Evolutionary conservation across 345 rosid species (phyloP).

Genomic region (Aegle marmelos): DNA sequence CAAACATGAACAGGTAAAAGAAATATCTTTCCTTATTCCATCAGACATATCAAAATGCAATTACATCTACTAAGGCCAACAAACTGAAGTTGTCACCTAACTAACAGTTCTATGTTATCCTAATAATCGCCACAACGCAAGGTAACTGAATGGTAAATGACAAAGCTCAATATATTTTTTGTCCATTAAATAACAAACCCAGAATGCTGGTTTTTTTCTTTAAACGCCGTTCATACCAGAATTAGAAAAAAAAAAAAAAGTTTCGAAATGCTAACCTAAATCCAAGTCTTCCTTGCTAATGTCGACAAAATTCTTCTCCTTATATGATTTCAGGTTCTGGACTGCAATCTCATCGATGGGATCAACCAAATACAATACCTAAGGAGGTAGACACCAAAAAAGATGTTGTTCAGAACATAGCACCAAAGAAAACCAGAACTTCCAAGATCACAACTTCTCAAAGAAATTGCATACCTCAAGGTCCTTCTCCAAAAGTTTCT

Average conservation of each 20-base stretch:
- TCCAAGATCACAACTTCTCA: not conserved
- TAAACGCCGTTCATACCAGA: not conserved
- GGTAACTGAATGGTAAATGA: not conserved
- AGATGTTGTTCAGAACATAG: slow-evolving; percentile 3
- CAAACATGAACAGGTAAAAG: not conserved
- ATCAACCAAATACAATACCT: slow-evolving; percentile 88
- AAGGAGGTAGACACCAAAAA: slow-evolving; percentile 6
- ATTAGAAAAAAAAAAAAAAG: not conserved
- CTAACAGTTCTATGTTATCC: not conserved
- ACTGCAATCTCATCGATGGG: slow-evolving; percentile 94
- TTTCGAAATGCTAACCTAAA: slow-evolving; percentile 48
- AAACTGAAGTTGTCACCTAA: not conserved
- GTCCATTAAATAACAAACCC: not conserved
- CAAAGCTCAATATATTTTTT: not conserved
- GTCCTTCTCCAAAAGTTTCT: slow-evolving; percentile 78
- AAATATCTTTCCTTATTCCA: not conserved
- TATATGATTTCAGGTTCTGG: slow-evolving; percentile 85
- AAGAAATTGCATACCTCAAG: slow-evolving; percentile 60
- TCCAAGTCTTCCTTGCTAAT: slow-evolving; percentile 98
- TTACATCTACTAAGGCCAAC: not conserved
- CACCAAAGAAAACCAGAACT: not conserved
- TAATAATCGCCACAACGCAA: not conserved
- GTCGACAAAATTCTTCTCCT: slow-evolving; percentile 93
- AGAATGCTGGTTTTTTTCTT: not conserved
- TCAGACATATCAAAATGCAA: not conserved